Base-by-base conservation (phyloP, 176 grass and related monocot species). In the Oropetium thomaeum region DNA sequence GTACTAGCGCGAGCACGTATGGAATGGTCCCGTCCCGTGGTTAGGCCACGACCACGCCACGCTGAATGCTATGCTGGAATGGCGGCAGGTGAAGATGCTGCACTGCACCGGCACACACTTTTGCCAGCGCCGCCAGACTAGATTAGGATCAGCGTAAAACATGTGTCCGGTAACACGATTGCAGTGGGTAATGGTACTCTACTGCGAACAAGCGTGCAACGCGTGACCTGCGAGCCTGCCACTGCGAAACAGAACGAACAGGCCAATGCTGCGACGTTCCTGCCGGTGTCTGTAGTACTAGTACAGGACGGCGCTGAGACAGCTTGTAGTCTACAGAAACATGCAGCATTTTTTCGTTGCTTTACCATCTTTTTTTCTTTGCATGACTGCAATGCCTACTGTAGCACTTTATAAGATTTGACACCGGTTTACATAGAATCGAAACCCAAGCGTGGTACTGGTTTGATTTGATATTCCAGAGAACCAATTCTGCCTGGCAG, bases 171-270 rank as follows among this genome's bases (percentile, higher is more conserved):
- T 8, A n/a, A 51, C 16, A 8, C 48, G 17, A n/a, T 12, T 9
- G 14, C 51, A 2, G 51, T 25, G 51, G n/a, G 20, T 25, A 10
- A 11, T 25, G 51, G 11, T 11, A 2, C 9, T 8, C 8, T 58
- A 11, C 5, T 28, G n/a, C n/a, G 63, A 52, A 44, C 49, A 38
- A 49, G 81, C 65, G 81, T 70, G 73, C 81, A 69, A 60, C 17
- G 32, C 71, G 81, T 80, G 78, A 80, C 78, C 66, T 61, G 6
- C 77, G 32, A 54, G 15, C 53, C 71, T 60, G 72, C 72, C 12
- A 42, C 40, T 62, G 57, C 65, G 22, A 29, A n/a, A n/a, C n/a
- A n/a, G n/a, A n/a, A n/a, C n/a, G n/a, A n/a, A n/a, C n/a, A n/a
- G n/a, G n/a, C n/a, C 33, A 44, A 33, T 32, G 65, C 77, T 26